Evolutionary conservation across 2,329 filamentous ascomycete genomes (phyloP).

Genomic region (Fusarium humuli): DNA sequence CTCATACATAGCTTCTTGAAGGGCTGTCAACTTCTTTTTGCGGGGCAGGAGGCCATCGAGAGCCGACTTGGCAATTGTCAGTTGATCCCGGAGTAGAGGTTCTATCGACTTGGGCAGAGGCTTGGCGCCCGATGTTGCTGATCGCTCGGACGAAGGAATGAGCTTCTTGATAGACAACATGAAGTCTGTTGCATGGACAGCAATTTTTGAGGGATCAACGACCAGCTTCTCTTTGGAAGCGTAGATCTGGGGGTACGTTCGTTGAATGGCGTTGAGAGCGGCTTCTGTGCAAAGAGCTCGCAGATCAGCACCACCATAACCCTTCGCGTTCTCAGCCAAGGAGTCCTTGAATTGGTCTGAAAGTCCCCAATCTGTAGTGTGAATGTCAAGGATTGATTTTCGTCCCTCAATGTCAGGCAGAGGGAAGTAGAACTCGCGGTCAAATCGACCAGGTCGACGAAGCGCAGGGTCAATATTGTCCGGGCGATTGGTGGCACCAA

Average conservation of each 20-base stretch:
- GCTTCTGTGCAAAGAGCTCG: conserved; percentile 96
- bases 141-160: conserved; percentile 92
- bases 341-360: conserved; percentile 82
- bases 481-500: conserved; percentile 96
- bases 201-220: conserved; percentile 86
- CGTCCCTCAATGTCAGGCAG: conserved; percentile 84
- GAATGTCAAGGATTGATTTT: conserved; percentile 90
- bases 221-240: conserved; percentile 87
- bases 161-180: conserved; percentile 98
- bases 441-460: conserved; percentile 91
- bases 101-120: conserved; percentile 84
- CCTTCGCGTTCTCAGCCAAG: conserved; percentile 89
- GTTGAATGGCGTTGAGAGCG: conserved; percentile 92
- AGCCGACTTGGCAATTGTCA: conserved; percentile 74
- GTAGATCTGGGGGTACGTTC: conserved; percentile 97
- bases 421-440: conserved; percentile 98
- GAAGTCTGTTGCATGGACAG: conserved; percentile 91
- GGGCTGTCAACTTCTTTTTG: conserved; percentile 85
- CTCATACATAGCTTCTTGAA: conserved; percentile 94
- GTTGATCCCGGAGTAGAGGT: conserved; percentile 80
- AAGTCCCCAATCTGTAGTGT: conserved; percentile 93
- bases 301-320: conserved; percentile 95
- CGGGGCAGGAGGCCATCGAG: conserved; percentile 84
- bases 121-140: conserved; percentile 84
- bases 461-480: conserved; percentile 98